phyloP scores from a whole-genome alignment of 1,139 yeast genomes.

The Kurtzmaniella natalensis region DNA sequence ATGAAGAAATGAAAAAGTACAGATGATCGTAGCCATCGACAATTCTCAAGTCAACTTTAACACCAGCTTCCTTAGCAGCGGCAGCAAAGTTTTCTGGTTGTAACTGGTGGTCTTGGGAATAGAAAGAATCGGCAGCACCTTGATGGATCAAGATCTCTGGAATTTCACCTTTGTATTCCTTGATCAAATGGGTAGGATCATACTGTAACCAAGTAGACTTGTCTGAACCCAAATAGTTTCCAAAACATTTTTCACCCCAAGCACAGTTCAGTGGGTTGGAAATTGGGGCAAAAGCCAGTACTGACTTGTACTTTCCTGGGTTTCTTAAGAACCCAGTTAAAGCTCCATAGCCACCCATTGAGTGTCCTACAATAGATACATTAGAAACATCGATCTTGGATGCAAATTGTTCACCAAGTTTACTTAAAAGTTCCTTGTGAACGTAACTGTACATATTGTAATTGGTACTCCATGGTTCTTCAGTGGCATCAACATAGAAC shows the following conservation, averaged over 20 bases:
- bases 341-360: slow-evolving; percentile 99
- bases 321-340: slow-evolving; percentile 69
- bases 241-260: slow-evolving; percentile 84
- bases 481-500: slow-evolving; percentile 81
- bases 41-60: slow-evolving; percentile 55
- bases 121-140: slow-evolving; percentile 75
- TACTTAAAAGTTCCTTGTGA: slow-evolving; percentile 62
- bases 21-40: slow-evolving; percentile 91
- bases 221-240: slow-evolving; percentile 68
- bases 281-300: slow-evolving; percentile 90
- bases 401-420: slow-evolving; percentile 40
- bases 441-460: slow-evolving; percentile 87
- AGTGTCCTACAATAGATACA: slow-evolving; percentile 83
- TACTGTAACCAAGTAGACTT: slow-evolving; percentile 60
- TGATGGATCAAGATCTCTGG: slow-evolving; percentile 76
- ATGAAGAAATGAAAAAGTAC: slow-evolving; percentile 78
- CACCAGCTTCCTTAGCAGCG: slow-evolving; percentile 57
- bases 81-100: slow-evolving; percentile 69
- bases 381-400: slow-evolving; percentile 50
- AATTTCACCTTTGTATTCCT: slow-evolving; percentile 43
- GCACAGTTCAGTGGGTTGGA: slow-evolving; percentile 69
- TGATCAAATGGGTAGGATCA: slow-evolving; percentile 77
- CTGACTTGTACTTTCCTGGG: slow-evolving; percentile 73
- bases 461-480: slow-evolving; percentile 64
- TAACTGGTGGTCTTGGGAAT: slow-evolving; percentile 57